Conservation (phyloP, 176 grass and related monocot genomes). For the Aegilops longissima region DNA sequence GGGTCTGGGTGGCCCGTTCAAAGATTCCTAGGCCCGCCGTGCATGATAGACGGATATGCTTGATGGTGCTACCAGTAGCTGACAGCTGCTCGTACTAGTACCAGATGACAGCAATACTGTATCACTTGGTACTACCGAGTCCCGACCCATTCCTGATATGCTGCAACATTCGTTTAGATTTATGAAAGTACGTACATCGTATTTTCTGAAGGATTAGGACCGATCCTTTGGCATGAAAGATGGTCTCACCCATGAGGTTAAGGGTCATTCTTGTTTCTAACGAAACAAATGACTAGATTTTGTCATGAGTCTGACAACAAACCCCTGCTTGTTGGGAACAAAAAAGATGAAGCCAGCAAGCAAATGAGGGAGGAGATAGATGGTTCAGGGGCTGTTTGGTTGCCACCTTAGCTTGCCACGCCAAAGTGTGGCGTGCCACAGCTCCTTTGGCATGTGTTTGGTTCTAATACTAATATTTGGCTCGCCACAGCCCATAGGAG, state of each 20-base stretch:
- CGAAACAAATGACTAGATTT: not conserved
- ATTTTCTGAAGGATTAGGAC: not conserved
- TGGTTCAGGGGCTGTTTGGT: no score
- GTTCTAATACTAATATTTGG: no score
- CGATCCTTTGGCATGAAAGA: not conserved
- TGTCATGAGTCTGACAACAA: not conserved
- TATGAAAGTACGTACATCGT: not conserved
- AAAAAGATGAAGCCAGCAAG: conserved; percentile 10
- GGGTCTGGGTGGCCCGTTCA: not conserved
- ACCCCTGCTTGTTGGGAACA: not conserved
- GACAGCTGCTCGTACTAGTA: not conserved
- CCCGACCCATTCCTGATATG: not conserved
- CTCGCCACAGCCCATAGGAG: no score
- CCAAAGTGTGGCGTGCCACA: no score
- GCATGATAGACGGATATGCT: not conserved
- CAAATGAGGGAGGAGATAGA: not conserved
- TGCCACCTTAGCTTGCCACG: no score
- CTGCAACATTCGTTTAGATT: not conserved
- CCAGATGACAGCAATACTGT: not conserved
- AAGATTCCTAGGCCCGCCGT: conserved; percentile 30
- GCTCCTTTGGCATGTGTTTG: no score
- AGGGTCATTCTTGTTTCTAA: not conserved
- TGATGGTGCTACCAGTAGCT: conserved; percentile 7
- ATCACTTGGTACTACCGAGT: not conserved
- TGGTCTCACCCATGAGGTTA: not conserved